Evolutionary conservation across 1,284 basidiomycete genomes (phyloP).

Genomic region (Phellinidium pouzarii): DNA sequence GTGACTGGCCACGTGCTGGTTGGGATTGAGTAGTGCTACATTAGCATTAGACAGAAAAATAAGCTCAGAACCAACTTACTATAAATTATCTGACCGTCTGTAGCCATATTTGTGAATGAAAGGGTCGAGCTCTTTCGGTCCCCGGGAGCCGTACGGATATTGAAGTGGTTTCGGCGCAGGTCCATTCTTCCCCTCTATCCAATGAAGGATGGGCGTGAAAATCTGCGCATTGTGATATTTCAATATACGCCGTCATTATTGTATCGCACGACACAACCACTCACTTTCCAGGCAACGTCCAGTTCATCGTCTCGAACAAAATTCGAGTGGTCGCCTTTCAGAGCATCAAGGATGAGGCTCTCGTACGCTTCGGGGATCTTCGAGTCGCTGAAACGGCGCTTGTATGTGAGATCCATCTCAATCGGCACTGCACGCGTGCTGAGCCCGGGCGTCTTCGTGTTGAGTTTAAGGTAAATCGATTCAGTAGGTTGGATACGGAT

Average conservation of each 20-base stretch:
- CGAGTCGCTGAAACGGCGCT: conserved; percentile 82
- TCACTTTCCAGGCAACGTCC: conserved; percentile 91
- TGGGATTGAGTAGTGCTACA: neutral
- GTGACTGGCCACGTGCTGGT: conserved; percentile 18
- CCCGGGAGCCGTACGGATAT: conserved; percentile 90
- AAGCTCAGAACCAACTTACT: conserved; percentile 49
- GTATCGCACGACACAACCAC: conserved; percentile 24
- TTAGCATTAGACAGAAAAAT: neutral
- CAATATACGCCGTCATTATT: neutral
- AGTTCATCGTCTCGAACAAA: conserved; percentile 95
- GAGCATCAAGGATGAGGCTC: conserved; percentile 82
- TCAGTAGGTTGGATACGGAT: conserved; percentile 93
- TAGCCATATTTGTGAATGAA: conserved; percentile 78
- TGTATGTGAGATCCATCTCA: conserved; percentile 97
- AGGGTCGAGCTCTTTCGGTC: conserved; percentile 75
- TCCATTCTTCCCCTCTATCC: conserved; percentile 77
- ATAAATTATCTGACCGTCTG: conserved; percentile 59
- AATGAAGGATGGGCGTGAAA: conserved; percentile 91
- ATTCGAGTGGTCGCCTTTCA: conserved; percentile 86
- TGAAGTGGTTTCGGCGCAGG: conserved; percentile 60
- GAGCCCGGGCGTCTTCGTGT: conserved; percentile 88
- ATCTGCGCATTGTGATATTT: conserved; percentile 44
- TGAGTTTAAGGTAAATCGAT: conserved; percentile 92
- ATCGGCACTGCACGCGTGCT: conserved; percentile 85
- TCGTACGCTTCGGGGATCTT: conserved; percentile 95